phyloP scores from a whole-genome alignment of 768 basidiomycete species.

The Kwoniella heveanensis region DNA sequence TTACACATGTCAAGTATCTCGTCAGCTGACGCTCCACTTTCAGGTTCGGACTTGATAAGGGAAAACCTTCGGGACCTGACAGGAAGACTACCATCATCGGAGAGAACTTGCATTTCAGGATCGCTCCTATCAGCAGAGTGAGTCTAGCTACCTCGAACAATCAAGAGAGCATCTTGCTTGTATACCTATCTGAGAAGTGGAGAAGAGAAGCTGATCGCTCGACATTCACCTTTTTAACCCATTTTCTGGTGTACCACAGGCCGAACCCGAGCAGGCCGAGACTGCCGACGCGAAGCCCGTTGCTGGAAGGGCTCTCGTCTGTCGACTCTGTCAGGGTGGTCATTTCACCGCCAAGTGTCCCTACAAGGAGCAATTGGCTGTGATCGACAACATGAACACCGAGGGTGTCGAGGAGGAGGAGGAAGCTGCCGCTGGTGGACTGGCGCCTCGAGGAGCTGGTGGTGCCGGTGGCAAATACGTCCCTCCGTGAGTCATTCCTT shows the following conservation, averaged over 20 bases:
- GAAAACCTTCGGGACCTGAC: constrained; percentile 84
- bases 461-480: constrained; percentile 80
- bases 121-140: constrained; percentile 64
- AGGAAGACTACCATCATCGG: constrained; percentile 85
- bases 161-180: too few relatives aligned
- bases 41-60: constrained; percentile 81
- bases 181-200: too few relatives aligned
- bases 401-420: constrained; percentile 64
- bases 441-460: constrained; percentile 41
- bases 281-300: constrained; percentile 66
- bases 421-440: constrained; percentile 56
- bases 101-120: constrained; percentile 68
- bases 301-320: constrained; percentile 78
- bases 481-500: constrained; percentile 22
- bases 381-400: constrained; percentile 37
- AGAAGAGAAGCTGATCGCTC: too few relatives aligned
- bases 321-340: constrained; percentile 92
- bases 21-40: not conserved
- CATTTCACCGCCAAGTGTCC: constrained; percentile 99
- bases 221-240: too few relatives aligned
- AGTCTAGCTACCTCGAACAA: constrained; percentile 51
- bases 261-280: constrained; percentile 66
- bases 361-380: constrained; percentile 82
- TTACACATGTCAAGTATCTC: too few relatives aligned
- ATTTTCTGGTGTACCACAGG: constrained; percentile 45